These are phyloP conservation scores for Haplosporangium sp. DNA, from an alignment of 371 early-diverging fungal genomes.

Conservation along the genomic window DNA sequence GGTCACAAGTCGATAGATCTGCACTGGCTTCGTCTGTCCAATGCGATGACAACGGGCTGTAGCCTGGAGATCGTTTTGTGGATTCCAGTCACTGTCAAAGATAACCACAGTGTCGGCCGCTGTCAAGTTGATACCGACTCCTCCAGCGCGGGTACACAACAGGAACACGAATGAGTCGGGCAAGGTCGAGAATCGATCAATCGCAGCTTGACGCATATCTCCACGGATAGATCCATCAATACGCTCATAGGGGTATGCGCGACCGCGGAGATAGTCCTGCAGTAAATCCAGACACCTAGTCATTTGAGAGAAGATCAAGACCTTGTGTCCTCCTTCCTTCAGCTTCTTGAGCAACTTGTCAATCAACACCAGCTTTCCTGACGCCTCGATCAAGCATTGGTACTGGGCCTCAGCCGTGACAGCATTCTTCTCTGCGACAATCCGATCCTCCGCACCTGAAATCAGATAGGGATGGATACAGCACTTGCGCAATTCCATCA, in stretches of 20 bases:
- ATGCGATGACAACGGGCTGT: slow-evolving; percentile 95
- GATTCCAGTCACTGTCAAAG: slow-evolving; percentile 98
- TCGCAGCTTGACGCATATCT: slow-evolving; percentile 94
- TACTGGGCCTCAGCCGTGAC: slow-evolving; percentile 74
- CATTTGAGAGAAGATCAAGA: slow-evolving; percentile 97
- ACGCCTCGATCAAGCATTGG: slow-evolving; percentile 82
- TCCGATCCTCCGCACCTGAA: slow-evolving; percentile 89
- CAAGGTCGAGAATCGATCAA: slow-evolving; percentile 90
- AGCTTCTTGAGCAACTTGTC: slow-evolving; percentile 89
- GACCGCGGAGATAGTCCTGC: slow-evolving; percentile 87
- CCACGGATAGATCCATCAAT: slow-evolving; percentile 93
- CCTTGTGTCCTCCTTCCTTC: slow-evolving; percentile 87
- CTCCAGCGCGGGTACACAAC: slow-evolving; percentile 91
- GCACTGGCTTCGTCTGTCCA: slow-evolving; percentile 94
- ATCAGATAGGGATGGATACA: slow-evolving; percentile 90
- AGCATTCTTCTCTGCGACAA: slow-evolving; percentile 70
- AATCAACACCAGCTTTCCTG: slow-evolving; percentile 90
- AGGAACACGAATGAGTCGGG: slow-evolving; percentile 88
- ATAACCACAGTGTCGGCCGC: slow-evolving; percentile 97
- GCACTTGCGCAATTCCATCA: slow-evolving; percentile 89
- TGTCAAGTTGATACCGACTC: slow-evolving; percentile 94
- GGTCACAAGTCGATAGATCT: slow-evolving; percentile 90
- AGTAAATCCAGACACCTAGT: slow-evolving; percentile 88
- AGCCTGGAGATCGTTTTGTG: slow-evolving; percentile 97
- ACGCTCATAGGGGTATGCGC: slow-evolving; percentile 83